Base-by-base conservation (phyloP, 441 rosid genomes). In the Corymbia citriodora region DNA sequence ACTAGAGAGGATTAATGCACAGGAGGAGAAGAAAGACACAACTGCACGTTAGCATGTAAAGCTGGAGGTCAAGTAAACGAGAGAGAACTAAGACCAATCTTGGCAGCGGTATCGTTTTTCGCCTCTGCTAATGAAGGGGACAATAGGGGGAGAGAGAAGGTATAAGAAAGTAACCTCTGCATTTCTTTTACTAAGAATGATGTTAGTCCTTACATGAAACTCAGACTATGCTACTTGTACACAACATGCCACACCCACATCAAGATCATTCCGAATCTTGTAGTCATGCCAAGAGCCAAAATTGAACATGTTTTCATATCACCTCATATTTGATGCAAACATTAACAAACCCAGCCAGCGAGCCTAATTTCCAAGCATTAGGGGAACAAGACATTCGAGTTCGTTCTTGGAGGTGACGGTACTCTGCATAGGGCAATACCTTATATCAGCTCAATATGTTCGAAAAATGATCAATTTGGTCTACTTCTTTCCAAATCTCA, bases 401-500 rank as follows among this genome's bases (percentile, higher is more conserved):
- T 31, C 63, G 55, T 65, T 52, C 89, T 85, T 14, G 82, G 87
- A 53, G 91, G 72, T 70, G 87, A 87, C 27, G 54, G 88, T 83
- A 54, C 88, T 88, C 89, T 65, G 83, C 83, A 15, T 55, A 63
- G 88, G 61, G 85, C 85, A 88, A 90, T 89, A 83, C 91, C 53
- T 55, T 86, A 88, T 90, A 29, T 87, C 55, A 61, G 89, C 90
- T 49, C 50, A 81, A 91, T 36, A 89, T 33, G 25, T 55, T 63
- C 59, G 65, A 53, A 83, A 88, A 36, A 83, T 79, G 52, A 79
- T 79, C 85, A 45, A 45, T 45, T 79, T 45, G 85, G 85, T 82
- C 91, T 92, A 93, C 92, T 92, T 92, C 94, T 93, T 96, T 68
- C 94, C 91, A 16, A 96, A 95, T 96, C 96, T 96, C 94, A 97